These are phyloP conservation scores for Daedalea quercina DNA, from an alignment of 768 basidiomycete genomes.

Conservation along the genomic window DNA sequence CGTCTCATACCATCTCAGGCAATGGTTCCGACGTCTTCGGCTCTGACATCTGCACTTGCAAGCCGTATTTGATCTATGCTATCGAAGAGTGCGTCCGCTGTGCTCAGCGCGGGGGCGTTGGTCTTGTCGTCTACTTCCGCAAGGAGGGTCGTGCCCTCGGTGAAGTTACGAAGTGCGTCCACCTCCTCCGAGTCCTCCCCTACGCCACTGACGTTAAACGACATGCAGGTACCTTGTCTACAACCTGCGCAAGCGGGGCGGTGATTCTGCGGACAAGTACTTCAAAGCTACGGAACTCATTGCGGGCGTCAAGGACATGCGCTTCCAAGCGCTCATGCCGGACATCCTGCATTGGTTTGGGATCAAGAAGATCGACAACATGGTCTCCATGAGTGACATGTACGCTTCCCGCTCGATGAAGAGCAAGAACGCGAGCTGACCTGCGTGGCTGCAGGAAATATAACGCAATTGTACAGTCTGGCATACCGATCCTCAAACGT, in stretches of 20 bases:
- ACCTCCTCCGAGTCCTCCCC: background rate
- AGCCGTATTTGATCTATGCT: conserved; percentile 87
- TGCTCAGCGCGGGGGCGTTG: conserved; percentile 82
- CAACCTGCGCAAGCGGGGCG: conserved; percentile 91
- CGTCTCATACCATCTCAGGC: conserved; percentile 33
- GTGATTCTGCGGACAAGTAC: conserved; percentile 89
- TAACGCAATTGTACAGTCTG: conserved; percentile 85
- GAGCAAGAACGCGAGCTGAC: background rate
- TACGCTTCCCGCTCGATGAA: conserved; percentile 20
- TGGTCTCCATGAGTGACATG: conserved; percentile 92
- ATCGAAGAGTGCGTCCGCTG: conserved; percentile 89
- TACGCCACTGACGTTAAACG: background rate
- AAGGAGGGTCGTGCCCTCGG: conserved; percentile 92
- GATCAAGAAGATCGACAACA: conserved; percentile 79
- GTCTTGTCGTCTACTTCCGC: conserved; percentile 89
- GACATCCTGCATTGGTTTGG: conserved; percentile 96
- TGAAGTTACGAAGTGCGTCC: conserved; percentile 79
- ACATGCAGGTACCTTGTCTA: conserved; percentile 78
- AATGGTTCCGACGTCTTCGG: conserved; percentile 97
- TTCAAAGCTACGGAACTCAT: conserved; percentile 92
- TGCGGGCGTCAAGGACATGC: conserved; percentile 93
- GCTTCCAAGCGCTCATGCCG: conserved; percentile 94
- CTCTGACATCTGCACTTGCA: conserved; percentile 88
- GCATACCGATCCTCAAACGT: conserved; percentile 72
- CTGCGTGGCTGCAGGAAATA: conserved; percentile 60